phyloP scores from a whole-genome alignment of 331 rosid species.

The Arachis monticola region DNA sequence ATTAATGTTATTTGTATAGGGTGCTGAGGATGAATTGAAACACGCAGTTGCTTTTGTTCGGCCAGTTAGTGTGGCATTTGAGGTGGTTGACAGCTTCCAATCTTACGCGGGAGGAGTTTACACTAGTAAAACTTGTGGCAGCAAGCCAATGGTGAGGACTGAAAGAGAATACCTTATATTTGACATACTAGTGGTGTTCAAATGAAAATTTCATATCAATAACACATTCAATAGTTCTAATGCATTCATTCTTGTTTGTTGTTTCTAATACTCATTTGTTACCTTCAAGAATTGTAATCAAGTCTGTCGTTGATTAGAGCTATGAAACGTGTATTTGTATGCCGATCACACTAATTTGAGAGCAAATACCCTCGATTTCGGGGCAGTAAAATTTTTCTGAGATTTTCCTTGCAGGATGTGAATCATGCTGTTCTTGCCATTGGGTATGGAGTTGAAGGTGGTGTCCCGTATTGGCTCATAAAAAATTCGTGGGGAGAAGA shows the following conservation, averaged over 20 bases:
- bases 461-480: slow-evolving; percentile 80
- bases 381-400: slow-evolving; percentile 12
- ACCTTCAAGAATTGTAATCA: slow-evolving; percentile 1
- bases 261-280: not conserved
- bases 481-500: slow-evolving; percentile 89
- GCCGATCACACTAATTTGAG: slow-evolving; percentile 1
- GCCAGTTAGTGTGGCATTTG: slow-evolving; percentile 94
- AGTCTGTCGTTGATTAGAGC: not conserved
- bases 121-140: slow-evolving; percentile 77
- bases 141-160: slow-evolving; percentile 64
- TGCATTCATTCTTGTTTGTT: slow-evolving; percentile 5
- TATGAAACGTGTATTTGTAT: slow-evolving; percentile 4
- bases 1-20: slow-evolving; percentile 48
- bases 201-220: not conserved
- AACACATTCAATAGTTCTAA: slow-evolving; percentile 22
- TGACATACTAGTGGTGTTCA: slow-evolving; percentile 1
- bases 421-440: slow-evolving; percentile 97
- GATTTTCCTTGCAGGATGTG: slow-evolving; percentile 75
- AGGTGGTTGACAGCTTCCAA: slow-evolving; percentile 60
- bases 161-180: slow-evolving; percentile 21
- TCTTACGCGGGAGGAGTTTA: slow-evolving; percentile 77
- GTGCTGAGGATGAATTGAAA: slow-evolving; percentile 89
- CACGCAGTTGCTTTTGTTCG: slow-evolving; percentile 83
- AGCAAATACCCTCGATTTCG: not conserved
- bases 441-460: slow-evolving; percentile 84